Evolutionary conservation across 2,329 filamentous ascomycete species (phyloP).

Genomic region (Paraphoma sp.): DNA sequence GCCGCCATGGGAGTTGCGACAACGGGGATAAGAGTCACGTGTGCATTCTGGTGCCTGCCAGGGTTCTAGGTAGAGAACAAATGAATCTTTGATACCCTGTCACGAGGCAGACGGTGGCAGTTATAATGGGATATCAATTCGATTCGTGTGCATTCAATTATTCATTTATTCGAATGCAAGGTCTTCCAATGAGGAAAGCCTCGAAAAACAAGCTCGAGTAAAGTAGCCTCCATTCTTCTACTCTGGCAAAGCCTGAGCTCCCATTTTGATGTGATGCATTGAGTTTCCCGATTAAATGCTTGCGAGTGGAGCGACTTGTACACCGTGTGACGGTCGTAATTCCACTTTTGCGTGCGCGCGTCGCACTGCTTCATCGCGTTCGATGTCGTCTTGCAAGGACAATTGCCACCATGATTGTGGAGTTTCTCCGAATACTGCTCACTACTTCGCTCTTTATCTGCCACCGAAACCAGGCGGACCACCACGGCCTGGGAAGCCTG

Average conservation of each 20-base stretch:
- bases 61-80: neutral
- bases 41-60: neutral
- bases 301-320: too few relatives aligned
- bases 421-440: neutral
- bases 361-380: too few relatives aligned
- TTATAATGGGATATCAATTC: too few relatives aligned
- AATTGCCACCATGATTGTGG: too few relatives aligned
- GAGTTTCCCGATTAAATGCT: too few relatives aligned
- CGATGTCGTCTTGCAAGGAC: too few relatives aligned
- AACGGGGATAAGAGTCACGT: slow-evolving; percentile 5
- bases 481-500: slow-evolving; percentile 32
- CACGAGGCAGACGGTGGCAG: neutral
- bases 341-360: too few relatives aligned
- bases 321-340: too few relatives aligned
- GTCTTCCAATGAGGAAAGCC: neutral
- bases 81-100: neutral
- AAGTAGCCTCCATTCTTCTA: neutral
- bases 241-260: neutral
- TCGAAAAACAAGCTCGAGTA: neutral
- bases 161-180: neutral
- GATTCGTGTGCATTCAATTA: neutral
- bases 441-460: slow-evolving; percentile 19
- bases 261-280: neutral
- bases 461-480: slow-evolving; percentile 36
- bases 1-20: slow-evolving; percentile 3